Evolutionary conservation across 805 yeast species (phyloP), one percentile per base, ranked within the genome.

Genomic region (Starmerella geochares): DNA sequence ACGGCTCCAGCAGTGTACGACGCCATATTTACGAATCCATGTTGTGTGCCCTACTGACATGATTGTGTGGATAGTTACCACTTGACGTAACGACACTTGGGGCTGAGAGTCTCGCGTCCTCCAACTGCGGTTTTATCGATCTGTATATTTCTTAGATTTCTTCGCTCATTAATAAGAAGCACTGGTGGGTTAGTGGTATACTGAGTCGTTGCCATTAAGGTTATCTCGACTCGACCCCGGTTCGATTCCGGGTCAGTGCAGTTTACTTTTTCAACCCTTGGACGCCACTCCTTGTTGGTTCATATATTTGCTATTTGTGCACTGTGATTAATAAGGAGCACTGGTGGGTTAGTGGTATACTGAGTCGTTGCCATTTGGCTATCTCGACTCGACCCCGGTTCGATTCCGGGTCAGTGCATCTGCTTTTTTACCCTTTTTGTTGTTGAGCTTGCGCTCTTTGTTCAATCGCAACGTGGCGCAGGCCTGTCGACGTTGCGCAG

Each of bases 241-340:
- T 90, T 90, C 96, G 96, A 90, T 86, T 96, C 96, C 88, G 96
- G 96, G 96, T 87, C 83, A 81, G 86, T 83, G 86, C 96, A 87
- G 21, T 27, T 40, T 11, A 8, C 23, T 40, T 60, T 65, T n/a
- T n/a, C n/a, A n/a, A n/a, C n/a, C n/a, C n/a, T n/a, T n/a, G n/a
- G n/a, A n/a, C n/a, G n/a, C n/a, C n/a, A n/a, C n/a, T n/a, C n/a
- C n/a, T n/a, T n/a, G n/a, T n/a, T n/a, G n/a, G n/a, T n/a, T n/a
- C n/a, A n/a, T n/a, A n/a, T n/a, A n/a, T n/a, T n/a, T n/a, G n/a
- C n/a, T n/a, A n/a, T n/a, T n/a, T n/a, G n/a, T n/a, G n/a, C n/a
- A n/a, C n/a, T n/a, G n/a, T 9, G 11, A 20, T 39, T 32, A 21
- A 35, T 37, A 17, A 28, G 10, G 13, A 46, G 56, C 56, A 53